Percentiles rank a stretch among this genome's conserved stretches.
Evolutionary conservation across 441 rosid genomes (phyloP).

Genomic region (Codiaeum variegatum): DNA sequence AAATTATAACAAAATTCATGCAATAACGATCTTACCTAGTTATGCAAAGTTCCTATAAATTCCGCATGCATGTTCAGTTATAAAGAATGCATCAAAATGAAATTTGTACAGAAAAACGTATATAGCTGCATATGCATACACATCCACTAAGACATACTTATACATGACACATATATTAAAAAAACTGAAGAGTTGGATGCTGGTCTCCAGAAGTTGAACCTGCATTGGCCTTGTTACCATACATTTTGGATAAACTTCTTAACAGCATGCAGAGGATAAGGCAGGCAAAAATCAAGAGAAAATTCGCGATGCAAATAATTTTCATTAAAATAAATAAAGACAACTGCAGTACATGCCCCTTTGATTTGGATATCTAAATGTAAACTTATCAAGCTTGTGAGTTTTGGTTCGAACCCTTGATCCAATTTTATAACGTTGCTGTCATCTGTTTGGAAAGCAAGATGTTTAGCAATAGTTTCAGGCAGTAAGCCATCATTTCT

Average conservation of each 20-base stretch:
- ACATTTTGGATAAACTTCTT: background rate
- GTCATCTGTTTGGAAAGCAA: background rate
- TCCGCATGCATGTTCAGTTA: background rate
- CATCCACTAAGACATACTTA: too few species aligned
- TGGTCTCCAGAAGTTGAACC: background rate
- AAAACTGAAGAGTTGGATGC: background rate
- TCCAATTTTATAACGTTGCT: background rate
- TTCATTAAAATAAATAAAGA: background rate
- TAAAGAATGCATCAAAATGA: background rate
- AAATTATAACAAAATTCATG: background rate
- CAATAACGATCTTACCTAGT: background rate
- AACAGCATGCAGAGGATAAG: background rate
- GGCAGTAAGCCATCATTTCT: background rate
- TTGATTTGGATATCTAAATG: background rate
- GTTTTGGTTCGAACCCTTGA: background rate
- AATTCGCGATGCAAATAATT: too few species aligned
- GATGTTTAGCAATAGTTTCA: background rate
- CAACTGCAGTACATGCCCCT: background rate
- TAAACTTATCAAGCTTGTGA: background rate
- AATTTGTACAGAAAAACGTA: background rate
- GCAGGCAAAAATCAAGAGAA: background rate
- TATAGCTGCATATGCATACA: background rate
- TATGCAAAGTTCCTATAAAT: background rate
- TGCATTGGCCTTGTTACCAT: background rate
- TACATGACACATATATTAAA: background rate